Base-by-base conservation (phyloP, 768 basidiomycete genomes). In the Sarcodon aspratus region DNA sequence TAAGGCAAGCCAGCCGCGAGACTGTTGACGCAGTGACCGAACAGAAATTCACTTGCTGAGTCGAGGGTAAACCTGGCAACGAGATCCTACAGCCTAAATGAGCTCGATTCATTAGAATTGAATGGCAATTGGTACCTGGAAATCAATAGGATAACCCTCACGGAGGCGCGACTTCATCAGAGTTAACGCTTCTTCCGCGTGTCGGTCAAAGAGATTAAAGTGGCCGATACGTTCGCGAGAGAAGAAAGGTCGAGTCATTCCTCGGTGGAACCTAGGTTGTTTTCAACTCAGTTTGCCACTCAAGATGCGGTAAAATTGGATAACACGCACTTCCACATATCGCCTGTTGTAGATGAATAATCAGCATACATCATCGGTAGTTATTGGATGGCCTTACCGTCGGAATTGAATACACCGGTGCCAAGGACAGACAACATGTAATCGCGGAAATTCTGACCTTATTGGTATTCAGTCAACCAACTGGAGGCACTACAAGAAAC, bases 211-310 rank as follows among this genome's bases (percentile, higher is more conserved):
- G 34, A 59, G 53, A 33, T 61, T 57, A 17, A 61, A 59, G 48
- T 61, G 54, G 3, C 52, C 46, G 44, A 61, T 59, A 17, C 60
- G 52, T 42, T 61, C 60, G 18, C 50, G 52, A 47, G 51, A 56
- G 65, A 87, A 85, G 67, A 85, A 85, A 0, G 83, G 83, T 0
- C 84, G 75, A 0, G 80, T 79, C 67, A 86, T 80, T 3, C 69
- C 56, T 9, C 82, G 76, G 59, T 85, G 82, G 55, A 82, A 74
- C 57, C 81, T 78, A 0, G 43, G 8, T 12, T 35, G 40, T 32
- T 11, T 13, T 51, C 17, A 3, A 33, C 4, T n/a, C 12, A 32
- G 27, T 11, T 33, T 27, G 7, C 36, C 7, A 13, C 36, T 15
- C 9, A 3, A 1, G 11, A 31, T 15, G 45, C 52, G 12, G 15